Percentiles rank a stretch among this genome's conserved stretches.
These are phyloP conservation scores for Aspergillus ellipticus DNA, from an alignment of 495 filamentous ascomycete genomes.

Conservation along the genomic window DNA sequence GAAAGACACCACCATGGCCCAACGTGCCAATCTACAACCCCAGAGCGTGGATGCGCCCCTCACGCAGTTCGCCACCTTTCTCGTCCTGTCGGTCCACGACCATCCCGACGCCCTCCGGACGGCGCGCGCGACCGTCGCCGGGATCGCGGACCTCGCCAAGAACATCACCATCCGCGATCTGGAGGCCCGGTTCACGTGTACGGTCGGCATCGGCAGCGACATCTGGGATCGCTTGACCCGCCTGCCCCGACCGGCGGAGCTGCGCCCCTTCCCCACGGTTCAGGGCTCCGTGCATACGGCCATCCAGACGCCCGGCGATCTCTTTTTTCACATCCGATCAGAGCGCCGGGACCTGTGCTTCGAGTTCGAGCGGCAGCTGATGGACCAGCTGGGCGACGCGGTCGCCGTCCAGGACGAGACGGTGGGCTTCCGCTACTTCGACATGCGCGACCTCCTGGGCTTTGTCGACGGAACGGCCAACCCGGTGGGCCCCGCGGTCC, in stretches of 20 bases:
- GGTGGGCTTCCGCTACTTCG: constrained; percentile 56
- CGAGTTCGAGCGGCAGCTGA: constrained; percentile 53
- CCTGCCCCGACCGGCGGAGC: constrained; percentile 45
- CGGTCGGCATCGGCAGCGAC: constrained; percentile 50
- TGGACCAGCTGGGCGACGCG: constrained; percentile 45
- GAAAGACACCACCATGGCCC: neutral
- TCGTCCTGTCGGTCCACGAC: constrained; percentile 41
- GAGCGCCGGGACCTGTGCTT: constrained; percentile 56
- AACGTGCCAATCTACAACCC: neutral
- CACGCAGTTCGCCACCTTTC: constrained; percentile 42
- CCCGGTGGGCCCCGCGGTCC: constrained; percentile 47
- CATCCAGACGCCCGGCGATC: constrained; percentile 50
- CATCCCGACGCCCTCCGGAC: constrained; percentile 33
- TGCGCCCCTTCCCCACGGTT: constrained; percentile 48
- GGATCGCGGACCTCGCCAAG: constrained; percentile 45
- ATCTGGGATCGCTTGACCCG: constrained; percentile 46
- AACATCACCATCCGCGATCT: constrained; percentile 53
- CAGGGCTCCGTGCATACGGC: constrained; percentile 44
- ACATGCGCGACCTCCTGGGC: constrained; percentile 54
- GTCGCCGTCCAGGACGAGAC: constrained; percentile 50
- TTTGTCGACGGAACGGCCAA: constrained; percentile 61
- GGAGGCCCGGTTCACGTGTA: constrained; percentile 46
- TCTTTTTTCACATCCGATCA: constrained; percentile 56
- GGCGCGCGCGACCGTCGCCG: constrained; percentile 43
- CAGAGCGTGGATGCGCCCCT: neutral